Evolutionary conservation across 345 rosid species (phyloP), one percentile per base, ranked within the genome.

Genomic region (Kandelia obovata): DNA sequence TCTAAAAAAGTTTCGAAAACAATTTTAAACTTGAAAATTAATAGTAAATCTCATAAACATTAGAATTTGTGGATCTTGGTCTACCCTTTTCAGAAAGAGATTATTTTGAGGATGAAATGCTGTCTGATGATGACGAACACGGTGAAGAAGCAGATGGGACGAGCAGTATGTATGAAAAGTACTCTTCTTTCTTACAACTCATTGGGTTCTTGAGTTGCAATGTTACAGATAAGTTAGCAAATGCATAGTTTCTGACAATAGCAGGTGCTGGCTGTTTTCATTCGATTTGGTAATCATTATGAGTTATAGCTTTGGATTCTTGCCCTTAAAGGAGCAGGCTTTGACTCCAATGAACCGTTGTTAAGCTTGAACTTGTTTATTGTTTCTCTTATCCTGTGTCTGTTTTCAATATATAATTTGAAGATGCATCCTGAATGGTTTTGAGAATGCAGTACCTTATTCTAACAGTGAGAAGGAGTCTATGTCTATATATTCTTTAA

Each of bases 21-120:
- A 31, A 5, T 31, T 31, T 31, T 5, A 5, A 5, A 32, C 34
- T 32, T 32, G 34, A 32, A 32, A 32, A 32, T 32, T 32, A 32
- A 32, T 32, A 5, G 6, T 32, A 32, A 32, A 32, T 32, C 5
- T 32, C 34, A 5, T 6, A 32, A 5, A 32, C 34, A 5, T 32
- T 32, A 32, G 90, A 79, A 63, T 75, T 73, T 76, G 74, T 64
- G 55, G 78, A 73, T 62, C 79, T 80, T 73, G 96, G 87, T 61
- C 43, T 21, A 21, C 68, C n/a, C 64, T 83, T 61, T 73, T 28
- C 83, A 16, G 82, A 69, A 25, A 79, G 70, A 39, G 95, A 94
- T 81, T 96, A 92, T 86, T 95, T 87, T 77, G 93, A 88, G 74
- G 81, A 85, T 67, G 91, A 69, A 69, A 70, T 82, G 68, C 64